Percentiles rank a stretch among this genome's conserved stretches.
Conservation (phyloP, 306 rosid genomes). For the Casuarina glauca region DNA sequence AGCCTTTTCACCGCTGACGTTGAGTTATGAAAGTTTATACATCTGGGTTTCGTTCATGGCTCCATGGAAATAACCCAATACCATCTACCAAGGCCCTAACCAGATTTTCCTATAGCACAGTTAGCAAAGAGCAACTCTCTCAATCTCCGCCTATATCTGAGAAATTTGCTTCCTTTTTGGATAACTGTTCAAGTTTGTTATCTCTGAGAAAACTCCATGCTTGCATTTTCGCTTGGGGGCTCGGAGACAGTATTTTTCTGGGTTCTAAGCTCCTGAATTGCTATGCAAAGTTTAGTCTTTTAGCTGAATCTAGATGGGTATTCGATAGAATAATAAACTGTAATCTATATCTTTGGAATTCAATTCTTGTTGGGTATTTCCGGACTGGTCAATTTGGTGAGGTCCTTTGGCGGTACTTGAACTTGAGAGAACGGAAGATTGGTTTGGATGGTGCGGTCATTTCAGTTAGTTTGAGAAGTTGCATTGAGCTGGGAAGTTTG, state of each 20-base stretch:
- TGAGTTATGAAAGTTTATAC: conserved; percentile 3
- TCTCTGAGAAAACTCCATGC: conserved; percentile 34
- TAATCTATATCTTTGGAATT: conserved; percentile 31
- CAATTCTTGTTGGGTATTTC: conserved; percentile 31
- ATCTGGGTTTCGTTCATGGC: conserved; percentile 10
- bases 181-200: conserved; percentile 21
- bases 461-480: conserved; percentile 41
- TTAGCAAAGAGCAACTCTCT: background rate
- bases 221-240: conserved; percentile 27
- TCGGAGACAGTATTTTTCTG: conserved; percentile 17
- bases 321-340: conserved; percentile 9
- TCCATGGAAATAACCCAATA: background rate
- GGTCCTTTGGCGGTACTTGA: conserved; percentile 33
- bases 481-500: conserved; percentile 24
- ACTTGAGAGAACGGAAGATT: conserved; percentile 24
- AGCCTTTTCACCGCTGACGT: background rate
- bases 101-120: background rate
- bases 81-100: conserved; percentile 7
- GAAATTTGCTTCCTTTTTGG: conserved; percentile 19
- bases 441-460: conserved; percentile 34
- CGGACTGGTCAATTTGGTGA: conserved; percentile 22
- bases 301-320: conserved; percentile 24
- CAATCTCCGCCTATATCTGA: conserved; percentile 8
- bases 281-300: conserved; percentile 28
- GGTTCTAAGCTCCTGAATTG: conserved; percentile 34